Conservation (phyloP, 306 rosid genomes). For the Lathyrus aphaca region DNA sequence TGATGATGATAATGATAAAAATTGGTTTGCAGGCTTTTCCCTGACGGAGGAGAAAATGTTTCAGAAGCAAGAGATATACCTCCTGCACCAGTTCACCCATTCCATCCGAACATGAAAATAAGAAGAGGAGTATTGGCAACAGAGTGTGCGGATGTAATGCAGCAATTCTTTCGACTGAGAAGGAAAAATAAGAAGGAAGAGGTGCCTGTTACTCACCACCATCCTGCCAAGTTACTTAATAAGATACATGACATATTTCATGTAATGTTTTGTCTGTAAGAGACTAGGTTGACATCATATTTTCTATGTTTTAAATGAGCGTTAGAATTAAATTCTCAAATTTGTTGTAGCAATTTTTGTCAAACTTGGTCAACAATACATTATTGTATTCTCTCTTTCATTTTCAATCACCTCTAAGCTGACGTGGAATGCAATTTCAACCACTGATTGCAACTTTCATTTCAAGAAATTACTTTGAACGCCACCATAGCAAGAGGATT, state of each 20-base stretch:
- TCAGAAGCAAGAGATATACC: constrained; percentile 58
- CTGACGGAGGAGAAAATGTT: constrained; percentile 61
- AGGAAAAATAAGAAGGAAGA: constrained; percentile 62
- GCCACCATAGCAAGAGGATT: constrained; percentile 7
- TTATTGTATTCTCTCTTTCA: not conserved
- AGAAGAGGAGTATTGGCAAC: constrained; percentile 74
- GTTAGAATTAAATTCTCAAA: constrained; percentile 11
- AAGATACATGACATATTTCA: constrained; percentile 83
- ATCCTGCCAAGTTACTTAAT: constrained; percentile 64
- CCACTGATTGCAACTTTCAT: constrained; percentile 13
- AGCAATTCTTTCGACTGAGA: constrained; percentile 89
- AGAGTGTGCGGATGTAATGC: constrained; percentile 86
- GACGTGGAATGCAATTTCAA: constrained; percentile 17
- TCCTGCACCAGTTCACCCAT: constrained; percentile 86
- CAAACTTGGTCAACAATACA: constrained; percentile 5
- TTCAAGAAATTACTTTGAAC: constrained; percentile 13
- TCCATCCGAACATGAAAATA: constrained; percentile 85
- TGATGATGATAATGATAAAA: not conserved
- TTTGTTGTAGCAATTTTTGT: constrained; percentile 11
- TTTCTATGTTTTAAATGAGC: constrained; percentile 34
- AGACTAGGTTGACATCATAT: constrained; percentile 12
- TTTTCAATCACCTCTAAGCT: constrained; percentile 30
- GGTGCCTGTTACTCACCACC: constrained; percentile 46
- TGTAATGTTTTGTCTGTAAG: constrained; percentile 68
- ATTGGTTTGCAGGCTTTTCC: constrained; percentile 65